Evolutionary conservation across 805 yeast species (phyloP).

Genomic region (Hanseniaspora thailandica): DNA sequence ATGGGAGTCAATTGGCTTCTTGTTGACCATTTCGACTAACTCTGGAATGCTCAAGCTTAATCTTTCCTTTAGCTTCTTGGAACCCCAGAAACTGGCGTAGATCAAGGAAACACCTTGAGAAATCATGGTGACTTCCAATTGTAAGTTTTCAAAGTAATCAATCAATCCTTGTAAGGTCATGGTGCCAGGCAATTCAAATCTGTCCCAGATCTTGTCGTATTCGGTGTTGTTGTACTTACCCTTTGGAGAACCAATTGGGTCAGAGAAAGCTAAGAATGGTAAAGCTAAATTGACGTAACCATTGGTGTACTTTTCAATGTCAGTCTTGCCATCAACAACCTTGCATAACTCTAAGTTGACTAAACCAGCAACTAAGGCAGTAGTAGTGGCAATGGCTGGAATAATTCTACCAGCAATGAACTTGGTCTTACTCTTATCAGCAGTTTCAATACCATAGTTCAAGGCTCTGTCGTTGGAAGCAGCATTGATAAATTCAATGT

Average conservation of each 20-base stretch:
- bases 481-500: conserved; percentile 88
- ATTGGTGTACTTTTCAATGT: conserved; percentile 78
- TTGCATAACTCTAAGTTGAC: conserved; percentile 86
- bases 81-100: conserved; percentile 89
- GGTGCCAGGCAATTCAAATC: conserved; percentile 73
- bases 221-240: conserved; percentile 66
- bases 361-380: conserved; percentile 93
- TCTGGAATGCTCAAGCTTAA: conserved; percentile 54
- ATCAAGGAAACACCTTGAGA: conserved; percentile 81
- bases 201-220: conserved; percentile 89
- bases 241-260: conserved; percentile 79
- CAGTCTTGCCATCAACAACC: conserved; percentile 62
- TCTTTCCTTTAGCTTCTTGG: conserved; percentile 76
- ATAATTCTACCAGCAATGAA: conserved; percentile 96
- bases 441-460: conserved; percentile 79
- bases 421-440: conserved; percentile 81
- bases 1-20: conserved; percentile 65
- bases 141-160: conserved; percentile 70
- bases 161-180: conserved; percentile 62
- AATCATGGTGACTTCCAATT: conserved; percentile 79
- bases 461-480: conserved; percentile 93
- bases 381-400: conserved; percentile 98
- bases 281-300: conserved; percentile 86
- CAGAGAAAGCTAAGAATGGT: conserved; percentile 94
- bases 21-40: conserved; percentile 72